Conservation (phyloP, 129 eudicot species). For the Ambrosia trifida region DNA sequence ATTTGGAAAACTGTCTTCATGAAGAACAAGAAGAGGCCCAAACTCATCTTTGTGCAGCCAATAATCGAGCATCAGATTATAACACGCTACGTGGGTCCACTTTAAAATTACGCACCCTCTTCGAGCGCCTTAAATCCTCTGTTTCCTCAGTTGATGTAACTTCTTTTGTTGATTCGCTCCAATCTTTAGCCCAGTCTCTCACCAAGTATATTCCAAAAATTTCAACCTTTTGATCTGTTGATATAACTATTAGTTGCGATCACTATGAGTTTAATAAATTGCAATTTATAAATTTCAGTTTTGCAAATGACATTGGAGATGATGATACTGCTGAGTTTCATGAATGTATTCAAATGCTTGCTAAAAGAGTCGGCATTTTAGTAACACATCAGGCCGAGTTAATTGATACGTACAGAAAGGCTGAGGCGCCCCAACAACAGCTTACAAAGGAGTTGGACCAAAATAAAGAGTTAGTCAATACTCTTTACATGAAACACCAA, state of each 20-base stretch:
- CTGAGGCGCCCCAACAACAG: slow-evolving; percentile 56
- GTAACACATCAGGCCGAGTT: slow-evolving; percentile 71
- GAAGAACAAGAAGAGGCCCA: slow-evolving; percentile 95
- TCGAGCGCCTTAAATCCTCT: slow-evolving; percentile 69
- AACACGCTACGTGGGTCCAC: slow-evolving; percentile 69
- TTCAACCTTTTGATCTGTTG: slow-evolving; percentile 4
- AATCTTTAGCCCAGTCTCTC: slow-evolving; percentile 77
- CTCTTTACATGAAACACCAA: slow-evolving; percentile 76
- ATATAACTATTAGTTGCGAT: neutral
- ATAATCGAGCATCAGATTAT: slow-evolving; percentile 75
- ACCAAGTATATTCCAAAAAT: slow-evolving; percentile 47
- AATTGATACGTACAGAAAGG: slow-evolving; percentile 61
- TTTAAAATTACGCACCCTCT: slow-evolving; percentile 70
- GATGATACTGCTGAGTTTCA: slow-evolving; percentile 69
- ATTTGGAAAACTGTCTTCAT: slow-evolving; percentile 80
- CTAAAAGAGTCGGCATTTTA: slow-evolving; percentile 70
- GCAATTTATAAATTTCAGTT: slow-evolving; percentile 39
- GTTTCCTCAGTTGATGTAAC: slow-evolving; percentile 63
- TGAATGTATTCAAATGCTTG: slow-evolving; percentile 67
- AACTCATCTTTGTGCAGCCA: slow-evolving; percentile 86
- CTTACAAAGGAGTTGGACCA: slow-evolving; percentile 78
- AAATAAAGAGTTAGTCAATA: slow-evolving; percentile 65
- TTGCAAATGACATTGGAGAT: slow-evolving; percentile 57
- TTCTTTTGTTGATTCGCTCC: slow-evolving; percentile 67
- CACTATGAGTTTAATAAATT: neutral